Percentiles rank a stretch among this genome's conserved stretches.
Conservation (phyloP, 169 alveolate genomes). For the Cryptosporidium ryanae region DNA sequence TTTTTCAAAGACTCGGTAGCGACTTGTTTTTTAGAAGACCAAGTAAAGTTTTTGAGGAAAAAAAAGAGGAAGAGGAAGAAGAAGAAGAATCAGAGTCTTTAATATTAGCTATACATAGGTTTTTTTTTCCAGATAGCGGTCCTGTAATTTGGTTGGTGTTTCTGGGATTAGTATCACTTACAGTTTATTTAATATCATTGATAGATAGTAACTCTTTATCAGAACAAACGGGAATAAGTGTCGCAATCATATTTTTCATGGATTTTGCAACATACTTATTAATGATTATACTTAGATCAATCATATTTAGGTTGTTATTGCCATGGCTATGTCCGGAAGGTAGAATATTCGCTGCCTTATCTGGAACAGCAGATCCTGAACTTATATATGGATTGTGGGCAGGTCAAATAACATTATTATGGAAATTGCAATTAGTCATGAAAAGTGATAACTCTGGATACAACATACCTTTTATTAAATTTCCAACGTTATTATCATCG, state of each 20-base stretch:
- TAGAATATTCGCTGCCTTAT: constrained; percentile 71
- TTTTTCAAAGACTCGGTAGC: constrained; percentile 62
- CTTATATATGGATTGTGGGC: constrained; percentile 57
- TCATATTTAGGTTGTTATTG: constrained; percentile 29
- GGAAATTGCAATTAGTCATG: constrained; percentile 44
- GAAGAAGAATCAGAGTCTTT: constrained; percentile 62
- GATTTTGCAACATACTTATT: constrained; percentile 45
- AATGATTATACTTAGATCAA: constrained; percentile 44
- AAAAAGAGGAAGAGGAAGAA: constrained; percentile 67
- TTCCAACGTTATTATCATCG: not conserved
- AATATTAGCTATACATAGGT: constrained; percentile 2
- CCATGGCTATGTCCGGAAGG: constrained; percentile 75
- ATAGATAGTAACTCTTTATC: constrained; percentile 3
- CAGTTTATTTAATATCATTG: constrained; percentile 19
- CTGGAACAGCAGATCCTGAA: constrained; percentile 74
- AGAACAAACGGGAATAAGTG: constrained; percentile 20
- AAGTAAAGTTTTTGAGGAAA: constrained; percentile 69
- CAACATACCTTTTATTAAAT: constrained; percentile 3
- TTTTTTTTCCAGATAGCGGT: constrained; percentile 66
- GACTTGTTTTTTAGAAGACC: constrained; percentile 65
- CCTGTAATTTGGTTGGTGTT: constrained; percentile 49
- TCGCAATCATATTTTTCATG: constrained; percentile 28
- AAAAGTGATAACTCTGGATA: constrained; percentile 15
- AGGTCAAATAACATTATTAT: constrained; percentile 43
- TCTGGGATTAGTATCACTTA: constrained; percentile 27